Evolutionary conservation across 495 filamentous ascomycete genomes (phyloP).

Genomic region (Aspergillus taichungensis): DNA sequence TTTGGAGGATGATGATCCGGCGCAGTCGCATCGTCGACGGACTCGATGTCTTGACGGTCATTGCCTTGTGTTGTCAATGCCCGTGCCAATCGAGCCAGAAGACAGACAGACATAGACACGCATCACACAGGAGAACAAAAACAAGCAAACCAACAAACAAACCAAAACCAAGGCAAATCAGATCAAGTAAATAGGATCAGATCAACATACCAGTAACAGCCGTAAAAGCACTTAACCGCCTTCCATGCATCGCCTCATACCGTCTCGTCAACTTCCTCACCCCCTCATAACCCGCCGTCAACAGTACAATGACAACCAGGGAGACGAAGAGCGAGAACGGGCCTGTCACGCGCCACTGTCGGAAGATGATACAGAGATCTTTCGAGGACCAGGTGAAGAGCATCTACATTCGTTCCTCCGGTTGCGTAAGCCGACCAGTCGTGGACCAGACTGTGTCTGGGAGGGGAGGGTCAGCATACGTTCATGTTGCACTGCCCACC

Average conservation of each 20-base stretch:
- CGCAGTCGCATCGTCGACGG: slow-evolving; percentile 22
- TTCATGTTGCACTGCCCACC: slow-evolving; percentile 71
- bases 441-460: neutral
- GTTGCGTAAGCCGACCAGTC: neutral
- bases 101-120: too few relatives aligned
- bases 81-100: too few relatives aligned
- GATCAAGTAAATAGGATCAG: slow-evolving; percentile 2
- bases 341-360: slow-evolving; percentile 73
- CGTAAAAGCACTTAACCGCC: slow-evolving; percentile 39
- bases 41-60: slow-evolving; percentile 40
- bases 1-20: slow-evolving; percentile 16
- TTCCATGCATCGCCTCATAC: slow-evolving; percentile 59
- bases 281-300: slow-evolving; percentile 86
- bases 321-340: slow-evolving; percentile 68
- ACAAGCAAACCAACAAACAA: neutral
- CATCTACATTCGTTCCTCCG: slow-evolving; percentile 56
- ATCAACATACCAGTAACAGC: slow-evolving; percentile 40
- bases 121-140: too few relatives aligned
- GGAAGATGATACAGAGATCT: slow-evolving; percentile 93
- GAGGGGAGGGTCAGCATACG: slow-evolving; percentile 34
- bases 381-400: slow-evolving; percentile 91
- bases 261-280: slow-evolving; percentile 65
- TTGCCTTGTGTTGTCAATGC: neutral
- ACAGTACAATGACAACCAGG: slow-evolving; percentile 67
- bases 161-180: neutral